Evolutionary conservation across 2,329 filamentous ascomycete genomes (phyloP), one percentile per base, ranked within the genome.

Genomic region (Stylonectria norvegica): DNA sequence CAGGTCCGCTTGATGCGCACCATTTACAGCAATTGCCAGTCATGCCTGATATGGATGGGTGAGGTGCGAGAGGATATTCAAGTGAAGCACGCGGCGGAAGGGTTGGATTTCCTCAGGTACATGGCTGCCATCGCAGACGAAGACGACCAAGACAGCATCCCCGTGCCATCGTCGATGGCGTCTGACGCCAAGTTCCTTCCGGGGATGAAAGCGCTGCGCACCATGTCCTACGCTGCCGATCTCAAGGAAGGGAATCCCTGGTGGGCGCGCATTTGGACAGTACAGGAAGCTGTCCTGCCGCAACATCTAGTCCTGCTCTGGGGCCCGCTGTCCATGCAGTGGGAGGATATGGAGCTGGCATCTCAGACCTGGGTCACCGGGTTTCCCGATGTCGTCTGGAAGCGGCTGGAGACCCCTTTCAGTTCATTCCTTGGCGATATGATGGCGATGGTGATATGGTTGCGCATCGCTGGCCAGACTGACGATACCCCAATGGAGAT

Each of bases 241-340:
- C 9, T 9, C 28, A 17, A 17, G 11, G 7, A 37, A 23, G 28
- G 27, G 10, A 38, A 28, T 11, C 39, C 43, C 10, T 46, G 43
- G 39, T 46, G 43, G 43, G 20, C 23, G 8, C 27, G 43, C 23
- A 37, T 38, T 4, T 45, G 42, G 39, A 40, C 42, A 20, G 39
- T 46, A 12, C 42, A 45, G 17, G 45, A 46, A 42, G 45, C 37
- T 16, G 31, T 42, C 23, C 39, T 48, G 20, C 43, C 43, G 3
- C 32, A 31, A 15, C 15, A 34, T 10, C 18, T 34, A 32, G 18
- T 20, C 5, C 20, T 46, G 4, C 33, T 42, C 5, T 46, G 43
- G 43, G 43, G 43, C 9, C 34, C 40, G 10, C 16, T 37, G 14
- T 20, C 28, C 10, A 25, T 46, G 15, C 25, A 42, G 10, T 48